These are phyloP conservation scores for Penicillium coprophilum DNA, from an alignment of 495 filamentous ascomycete genomes.

Conservation along the genomic window DNA sequence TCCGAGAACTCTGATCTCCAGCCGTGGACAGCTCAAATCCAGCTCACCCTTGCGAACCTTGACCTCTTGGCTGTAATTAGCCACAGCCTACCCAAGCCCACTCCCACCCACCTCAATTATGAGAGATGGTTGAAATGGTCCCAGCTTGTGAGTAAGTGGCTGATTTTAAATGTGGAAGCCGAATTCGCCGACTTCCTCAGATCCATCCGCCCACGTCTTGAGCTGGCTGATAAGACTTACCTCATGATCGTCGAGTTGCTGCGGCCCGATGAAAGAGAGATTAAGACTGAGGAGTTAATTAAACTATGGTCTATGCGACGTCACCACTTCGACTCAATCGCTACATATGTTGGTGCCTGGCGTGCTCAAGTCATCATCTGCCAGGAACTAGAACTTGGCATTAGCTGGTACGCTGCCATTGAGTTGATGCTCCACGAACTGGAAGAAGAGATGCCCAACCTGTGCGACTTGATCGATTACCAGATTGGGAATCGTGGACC, in stretches of 20 bases:
- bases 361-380: background rate
- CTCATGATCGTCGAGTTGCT: background rate
- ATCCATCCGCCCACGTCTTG: background rate
- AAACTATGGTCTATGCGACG: background rate
- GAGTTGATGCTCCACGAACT: background rate
- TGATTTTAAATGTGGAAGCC: background rate
- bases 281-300: background rate
- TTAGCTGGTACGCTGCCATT: background rate
- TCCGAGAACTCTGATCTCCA: background rate
- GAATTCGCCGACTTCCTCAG: background rate
- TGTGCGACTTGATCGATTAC: background rate
- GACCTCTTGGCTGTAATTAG: background rate
- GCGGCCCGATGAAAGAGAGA: background rate
- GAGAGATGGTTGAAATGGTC: background rate
- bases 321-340: background rate
- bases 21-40: background rate
- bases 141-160: background rate
- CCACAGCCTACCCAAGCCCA: background rate
- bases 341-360: background rate
- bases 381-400: background rate
- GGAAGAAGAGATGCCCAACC: background rate
- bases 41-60: background rate
- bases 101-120: background rate
- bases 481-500: background rate
- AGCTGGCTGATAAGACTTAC: background rate